Percentiles rank a stretch among this genome's conserved stretches.
These are phyloP conservation scores for Agaricus blazei DNA, from an alignment of 768 basidiomycete species.

Conservation along the genomic window DNA sequence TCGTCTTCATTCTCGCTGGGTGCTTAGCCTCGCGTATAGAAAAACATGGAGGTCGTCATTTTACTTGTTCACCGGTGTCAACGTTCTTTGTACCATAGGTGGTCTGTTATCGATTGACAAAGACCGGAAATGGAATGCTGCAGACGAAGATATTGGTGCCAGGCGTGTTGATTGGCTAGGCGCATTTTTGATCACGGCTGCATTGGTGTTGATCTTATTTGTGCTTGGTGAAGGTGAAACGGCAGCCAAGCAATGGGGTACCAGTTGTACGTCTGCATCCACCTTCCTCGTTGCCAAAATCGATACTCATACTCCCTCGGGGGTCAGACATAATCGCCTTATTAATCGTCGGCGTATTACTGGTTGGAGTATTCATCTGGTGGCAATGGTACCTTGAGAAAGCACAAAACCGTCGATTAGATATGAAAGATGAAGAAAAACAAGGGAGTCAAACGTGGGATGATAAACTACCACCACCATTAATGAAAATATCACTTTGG, in stretches of 20 bases:
- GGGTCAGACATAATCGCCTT: slow-evolving; percentile 70
- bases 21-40: not conserved
- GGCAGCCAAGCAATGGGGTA: slow-evolving; percentile 57
- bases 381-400: slow-evolving; percentile 66
- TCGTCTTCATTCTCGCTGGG: not conserved
- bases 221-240: slow-evolving; percentile 62
- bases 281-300: slow-evolving; percentile 13
- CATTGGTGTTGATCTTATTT: slow-evolving; percentile 68
- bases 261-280: slow-evolving; percentile 24
- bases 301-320: not conserved
- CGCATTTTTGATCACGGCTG: slow-evolving; percentile 54
- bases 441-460: not conserved
- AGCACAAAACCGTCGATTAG: slow-evolving; percentile 21
- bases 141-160: slow-evolving; percentile 31
- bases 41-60: slow-evolving; percentile 37
- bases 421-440: no score
- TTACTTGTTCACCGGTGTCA: slow-evolving; percentile 57
- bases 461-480: slow-evolving; percentile 42
- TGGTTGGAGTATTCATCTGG: slow-evolving; percentile 49
- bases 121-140: slow-evolving; percentile 28
- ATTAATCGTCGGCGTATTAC: slow-evolving; percentile 53
- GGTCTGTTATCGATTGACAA: slow-evolving; percentile 57
- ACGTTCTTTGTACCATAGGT: slow-evolving; percentile 43
- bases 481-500: slow-evolving; percentile 65
- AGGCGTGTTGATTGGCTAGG: slow-evolving; percentile 75